Conservation (phyloP, 2,329 filamentous ascomycete species). For the Graphiopsis chlorocephala region DNA sequence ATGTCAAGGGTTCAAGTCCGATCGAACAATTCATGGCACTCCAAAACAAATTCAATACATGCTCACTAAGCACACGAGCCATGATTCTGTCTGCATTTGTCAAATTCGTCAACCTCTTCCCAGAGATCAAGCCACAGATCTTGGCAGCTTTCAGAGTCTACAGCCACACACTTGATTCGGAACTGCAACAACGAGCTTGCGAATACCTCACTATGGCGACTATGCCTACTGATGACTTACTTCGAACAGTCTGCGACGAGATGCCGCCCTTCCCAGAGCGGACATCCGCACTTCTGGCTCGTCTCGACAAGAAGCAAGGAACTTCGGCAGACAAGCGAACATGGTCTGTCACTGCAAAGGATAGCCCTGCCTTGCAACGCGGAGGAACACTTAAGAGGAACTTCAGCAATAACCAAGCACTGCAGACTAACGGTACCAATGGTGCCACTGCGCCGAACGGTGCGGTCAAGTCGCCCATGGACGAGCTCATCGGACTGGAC, state of each 20-base stretch:
- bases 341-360: slow-evolving; percentile 96
- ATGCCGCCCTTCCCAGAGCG: slow-evolving; percentile 98
- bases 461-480: slow-evolving; percentile 32
- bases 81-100: slow-evolving; percentile 95
- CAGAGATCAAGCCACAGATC: slow-evolving; percentile 95
- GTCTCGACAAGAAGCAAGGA: slow-evolving; percentile 90
- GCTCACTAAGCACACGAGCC: slow-evolving; percentile 83
- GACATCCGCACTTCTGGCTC: slow-evolving; percentile 84
- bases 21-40: slow-evolving; percentile 96
- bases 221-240: slow-evolving; percentile 82
- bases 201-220: slow-evolving; percentile 87
- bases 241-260: slow-evolving; percentile 93
- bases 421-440: slow-evolving; percentile 36
- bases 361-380: slow-evolving; percentile 63
- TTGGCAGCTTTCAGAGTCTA: slow-evolving; percentile 87
- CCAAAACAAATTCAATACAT: slow-evolving; percentile 83
- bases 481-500: slow-evolving; percentile 80
- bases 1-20: slow-evolving; percentile 86
- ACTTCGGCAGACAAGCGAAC: slow-evolving; percentile 86
- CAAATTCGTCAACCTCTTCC: slow-evolving; percentile 98
- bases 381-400: slow-evolving; percentile 80
- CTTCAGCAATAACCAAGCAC: slow-evolving; percentile 59
- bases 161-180: slow-evolving; percentile 90
- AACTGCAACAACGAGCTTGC: slow-evolving; percentile 92
- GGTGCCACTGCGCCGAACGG: slow-evolving; percentile 24